phyloP scores from a whole-genome alignment of 768 basidiomycete species.

The Jaapia argillacea region DNA sequence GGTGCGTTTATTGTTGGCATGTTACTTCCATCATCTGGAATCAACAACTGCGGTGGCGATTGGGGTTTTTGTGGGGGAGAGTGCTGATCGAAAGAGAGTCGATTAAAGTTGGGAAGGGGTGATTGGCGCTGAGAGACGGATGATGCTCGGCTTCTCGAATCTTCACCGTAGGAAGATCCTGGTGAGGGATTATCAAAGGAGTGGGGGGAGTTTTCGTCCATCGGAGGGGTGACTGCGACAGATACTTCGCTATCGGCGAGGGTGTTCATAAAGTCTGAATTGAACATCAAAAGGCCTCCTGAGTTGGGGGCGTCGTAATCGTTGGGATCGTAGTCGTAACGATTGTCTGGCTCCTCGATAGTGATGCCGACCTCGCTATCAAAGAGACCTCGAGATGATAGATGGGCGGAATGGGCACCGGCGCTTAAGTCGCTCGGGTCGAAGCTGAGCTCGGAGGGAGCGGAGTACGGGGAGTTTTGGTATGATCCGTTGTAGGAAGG shows the following conservation, averaged over 20 bases:
- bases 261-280: slow-evolving; percentile 35
- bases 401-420: slow-evolving; percentile 44
- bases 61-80: slow-evolving; percentile 40
- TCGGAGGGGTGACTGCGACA: slow-evolving; percentile 24
- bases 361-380: slow-evolving; percentile 27
- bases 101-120: slow-evolving; percentile 40
- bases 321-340: slow-evolving; percentile 60
- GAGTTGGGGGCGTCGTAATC: slow-evolving; percentile 57
- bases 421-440: slow-evolving; percentile 27
- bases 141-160: slow-evolving; percentile 49
- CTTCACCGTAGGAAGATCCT: slow-evolving; percentile 40
- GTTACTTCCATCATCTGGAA: slow-evolving; percentile 38
- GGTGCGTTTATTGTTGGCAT: slow-evolving; percentile 52
- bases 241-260: slow-evolving; percentile 23
- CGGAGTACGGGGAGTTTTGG: slow-evolving; percentile 63
- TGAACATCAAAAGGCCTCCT: slow-evolving; percentile 47
- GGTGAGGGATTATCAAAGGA: slow-evolving; percentile 39
- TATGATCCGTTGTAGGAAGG: slow-evolving; percentile 58
- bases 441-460: slow-evolving; percentile 55
- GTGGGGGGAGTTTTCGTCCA: slow-evolving; percentile 3
- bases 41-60: slow-evolving; percentile 51
- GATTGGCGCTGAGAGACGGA: slow-evolving; percentile 53
- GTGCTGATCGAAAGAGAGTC: slow-evolving; percentile 41
- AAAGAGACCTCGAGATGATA: slow-evolving; percentile 44
- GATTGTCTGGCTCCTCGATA: slow-evolving; percentile 15